phyloP scores from a whole-genome alignment of 495 filamentous ascomycete species.

The Aspergillus ellipticus region DNA sequence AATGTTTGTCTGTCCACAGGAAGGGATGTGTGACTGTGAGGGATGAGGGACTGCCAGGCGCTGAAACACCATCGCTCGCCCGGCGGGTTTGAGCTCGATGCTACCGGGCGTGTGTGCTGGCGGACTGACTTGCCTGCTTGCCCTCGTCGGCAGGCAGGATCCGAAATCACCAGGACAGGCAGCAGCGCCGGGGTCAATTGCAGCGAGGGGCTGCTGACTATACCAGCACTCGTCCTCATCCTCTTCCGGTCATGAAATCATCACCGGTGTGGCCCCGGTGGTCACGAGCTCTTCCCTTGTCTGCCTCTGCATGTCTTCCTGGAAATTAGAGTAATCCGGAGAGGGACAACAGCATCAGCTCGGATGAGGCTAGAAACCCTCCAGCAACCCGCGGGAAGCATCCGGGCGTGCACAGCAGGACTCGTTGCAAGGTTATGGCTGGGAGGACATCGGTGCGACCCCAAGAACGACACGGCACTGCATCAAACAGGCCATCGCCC shows the following conservation, averaged over 20 bases:
- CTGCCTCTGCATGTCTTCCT: background rate
- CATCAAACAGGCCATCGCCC: background rate
- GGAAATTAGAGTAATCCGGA: background rate
- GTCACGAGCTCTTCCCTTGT: background rate
- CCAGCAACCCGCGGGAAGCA: background rate
- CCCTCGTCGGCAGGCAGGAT: too few relatives aligned
- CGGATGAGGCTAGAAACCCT: background rate
- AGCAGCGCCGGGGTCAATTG: background rate
- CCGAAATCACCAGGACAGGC: too few relatives aligned
- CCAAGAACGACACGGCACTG: background rate
- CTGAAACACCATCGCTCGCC: too few relatives aligned
- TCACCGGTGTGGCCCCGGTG: background rate
- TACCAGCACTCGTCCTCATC: background rate
- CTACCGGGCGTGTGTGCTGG: too few relatives aligned
- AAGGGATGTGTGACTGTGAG: too few relatives aligned
- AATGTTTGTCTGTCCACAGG: too few relatives aligned
- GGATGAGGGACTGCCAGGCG: too few relatives aligned
- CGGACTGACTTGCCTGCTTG: too few relatives aligned
- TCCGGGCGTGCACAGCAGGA: slow-evolving; percentile 1
- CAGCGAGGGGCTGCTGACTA: background rate
- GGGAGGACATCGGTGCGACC: background rate
- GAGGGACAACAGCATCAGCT: background rate
- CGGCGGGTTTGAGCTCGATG: too few relatives aligned
- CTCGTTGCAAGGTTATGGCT: background rate
- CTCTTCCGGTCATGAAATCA: too few relatives aligned